Evolutionary conservation across 2,329 filamentous ascomycete species (phyloP), one percentile per base, ranked within the genome.

Genomic region (Cladosporium cucumerinum): DNA sequence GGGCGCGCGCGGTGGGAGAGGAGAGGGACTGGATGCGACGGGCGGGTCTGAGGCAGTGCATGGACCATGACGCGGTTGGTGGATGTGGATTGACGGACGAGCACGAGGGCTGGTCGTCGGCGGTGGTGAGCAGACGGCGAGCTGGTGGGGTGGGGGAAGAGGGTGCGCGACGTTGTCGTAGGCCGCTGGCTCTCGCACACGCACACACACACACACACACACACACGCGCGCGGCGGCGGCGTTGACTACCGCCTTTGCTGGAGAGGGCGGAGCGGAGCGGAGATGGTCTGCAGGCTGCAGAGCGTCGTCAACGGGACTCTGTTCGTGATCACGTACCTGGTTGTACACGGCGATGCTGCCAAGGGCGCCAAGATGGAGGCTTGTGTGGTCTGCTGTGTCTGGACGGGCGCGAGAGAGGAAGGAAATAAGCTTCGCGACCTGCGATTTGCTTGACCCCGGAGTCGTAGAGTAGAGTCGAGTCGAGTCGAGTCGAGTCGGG

Each of bases 351-450:
- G 34, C 60, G 43, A 34, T 43, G 46, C 25, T 62, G 60, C 60
- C 60, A 62, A 62, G 48, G 46, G 32, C 34, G 60, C 60, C 60
- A 62, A 62, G 60, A 30, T 61, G 60, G 58, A 54, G 32, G 60
- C 60, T 62, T 62, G 36, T 51, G 30, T 54, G n/a, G 48, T 26
- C 26, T 43, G 21, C 28, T 61, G 28, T 32, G 25, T 49, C 28
- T 54, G 46, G 43, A n/a, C 39, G 18, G 18, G 39, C 43, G 39
- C 21, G 36, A 5, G 26, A 36, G 30, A 36, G 46, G 23, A 32
- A 54, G 16, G 28, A 32, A 54, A 54, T 54, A 54, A 54, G 51
- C 51, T 54, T 54, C 28, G 16, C 26, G 49, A 43, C 36, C 8
- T 43, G 18, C 28, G 28, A 30, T 8, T 30, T 30, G 28, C 28